A percentile compares a stretch with the other conserved stretches of the same genome.
These are phyloP conservation scores for Ascochyta viciae-villosae DNA, from an alignment of 2,329 filamentous ascomycete genomes.

Conservation along the genomic window DNA sequence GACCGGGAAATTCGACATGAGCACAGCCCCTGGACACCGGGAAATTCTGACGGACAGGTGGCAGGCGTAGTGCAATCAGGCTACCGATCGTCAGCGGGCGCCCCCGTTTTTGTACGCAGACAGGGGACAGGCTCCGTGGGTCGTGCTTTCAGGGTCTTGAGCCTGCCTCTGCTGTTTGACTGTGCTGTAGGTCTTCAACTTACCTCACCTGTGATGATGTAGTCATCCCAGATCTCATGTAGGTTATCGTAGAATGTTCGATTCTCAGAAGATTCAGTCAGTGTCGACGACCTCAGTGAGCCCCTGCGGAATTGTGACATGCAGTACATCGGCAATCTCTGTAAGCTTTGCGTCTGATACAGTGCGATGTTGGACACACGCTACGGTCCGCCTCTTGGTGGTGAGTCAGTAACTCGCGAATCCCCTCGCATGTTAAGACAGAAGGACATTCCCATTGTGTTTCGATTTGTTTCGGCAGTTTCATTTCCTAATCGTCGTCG, in stretches of 20 bases:
- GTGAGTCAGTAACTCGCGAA: constrained; percentile 5
- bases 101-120: constrained; percentile 19
- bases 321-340: constrained; percentile 16
- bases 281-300: not conserved
- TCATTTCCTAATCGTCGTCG: too few relatives aligned
- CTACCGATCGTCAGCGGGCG: constrained; percentile 22
- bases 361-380: constrained; percentile 28
- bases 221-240: not conserved
- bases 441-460: not conserved
- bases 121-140: constrained; percentile 12
- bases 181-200: not conserved
- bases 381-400: constrained; percentile 12
- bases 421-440: not conserved
- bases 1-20: constrained; percentile 5
- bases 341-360: constrained; percentile 12
- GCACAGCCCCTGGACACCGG: constrained; percentile 17
- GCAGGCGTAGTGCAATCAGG: constrained; percentile 13
- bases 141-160: constrained; percentile 22
- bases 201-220: not conserved
- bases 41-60: constrained; percentile 14
- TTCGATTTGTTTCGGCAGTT: not conserved
- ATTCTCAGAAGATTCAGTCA: not conserved
- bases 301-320: constrained; percentile 5
- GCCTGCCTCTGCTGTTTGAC: constrained; percentile 18
- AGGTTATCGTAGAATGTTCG: not conserved